Conservation (phyloP, 2,329 filamentous ascomycete species). For the Fusarium nanum region DNA sequence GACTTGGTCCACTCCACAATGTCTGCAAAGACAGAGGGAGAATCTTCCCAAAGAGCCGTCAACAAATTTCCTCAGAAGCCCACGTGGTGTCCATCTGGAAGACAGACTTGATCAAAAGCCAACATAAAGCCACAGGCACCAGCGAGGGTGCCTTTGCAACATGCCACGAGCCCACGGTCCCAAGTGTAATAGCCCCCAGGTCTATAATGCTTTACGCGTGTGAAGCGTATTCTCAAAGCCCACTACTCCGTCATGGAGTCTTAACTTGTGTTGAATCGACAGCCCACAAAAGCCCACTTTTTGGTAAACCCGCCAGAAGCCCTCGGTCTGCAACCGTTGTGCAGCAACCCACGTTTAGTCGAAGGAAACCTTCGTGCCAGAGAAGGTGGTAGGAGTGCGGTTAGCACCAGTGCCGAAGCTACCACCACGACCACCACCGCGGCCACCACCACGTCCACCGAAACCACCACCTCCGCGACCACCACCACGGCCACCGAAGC, state of each 20-base stretch:
- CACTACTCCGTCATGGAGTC: conserved; percentile 55
- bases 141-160: conserved; percentile 27
- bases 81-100: conserved; percentile 46
- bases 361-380: conserved; percentile 84
- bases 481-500: conserved; percentile 57
- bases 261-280: conserved; percentile 62
- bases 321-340: conserved; percentile 53
- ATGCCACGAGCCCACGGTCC: conserved; percentile 56
- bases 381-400: conserved; percentile 52
- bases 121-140: conserved; percentile 50
- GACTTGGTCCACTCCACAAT: conserved; percentile 48
- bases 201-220: conserved; percentile 60
- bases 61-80: conserved; percentile 58
- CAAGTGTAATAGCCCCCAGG: conserved; percentile 64
- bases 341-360: conserved; percentile 55
- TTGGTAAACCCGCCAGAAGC: conserved; percentile 57
- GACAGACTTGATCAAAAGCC: conserved; percentile 46
- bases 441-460: conserved; percentile 58
- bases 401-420: conserved; percentile 39
- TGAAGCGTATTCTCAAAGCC: conserved; percentile 65
- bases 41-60: conserved; percentile 51
- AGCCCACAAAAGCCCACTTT: conserved; percentile 64
- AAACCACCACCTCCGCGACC: conserved; percentile 61
- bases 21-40: conserved; percentile 29
- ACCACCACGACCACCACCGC: conserved; percentile 57